Evolutionary conservation across 192 early-diverging fungal species (phyloP).

Genomic region (Paraglomus occultum): DNA sequence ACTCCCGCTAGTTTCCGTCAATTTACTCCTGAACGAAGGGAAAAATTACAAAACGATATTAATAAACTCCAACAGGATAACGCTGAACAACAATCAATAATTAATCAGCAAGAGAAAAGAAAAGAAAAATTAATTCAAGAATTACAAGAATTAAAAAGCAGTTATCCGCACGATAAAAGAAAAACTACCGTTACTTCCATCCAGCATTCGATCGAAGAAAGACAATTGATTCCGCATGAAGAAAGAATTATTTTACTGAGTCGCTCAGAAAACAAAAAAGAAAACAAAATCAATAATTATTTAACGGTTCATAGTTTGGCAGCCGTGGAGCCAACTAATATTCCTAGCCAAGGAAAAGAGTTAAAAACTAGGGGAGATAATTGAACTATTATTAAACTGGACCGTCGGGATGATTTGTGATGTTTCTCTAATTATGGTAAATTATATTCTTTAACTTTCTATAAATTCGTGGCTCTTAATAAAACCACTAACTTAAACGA

Average conservation of each 20-base stretch:
- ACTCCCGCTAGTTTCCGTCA: slow-evolving; percentile 4
- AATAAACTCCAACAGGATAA: not conserved
- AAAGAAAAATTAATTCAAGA: slow-evolving; percentile 13
- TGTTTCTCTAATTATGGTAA: slow-evolving; percentile 18
- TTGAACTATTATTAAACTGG: not conserved
- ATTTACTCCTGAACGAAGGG: not conserved
- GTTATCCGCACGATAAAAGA: slow-evolving; percentile 1
- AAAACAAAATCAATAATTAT: slow-evolving; percentile 16
- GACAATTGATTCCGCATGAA: slow-evolving; percentile 23
- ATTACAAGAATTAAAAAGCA: slow-evolving; percentile 11
- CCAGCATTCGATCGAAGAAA: not conserved
- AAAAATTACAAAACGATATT: slow-evolving; percentile 9
- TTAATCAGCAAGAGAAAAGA: slow-evolving; percentile 3
- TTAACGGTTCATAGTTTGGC: not conserved
- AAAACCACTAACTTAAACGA: slow-evolving; percentile 25
- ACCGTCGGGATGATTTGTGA: slow-evolving; percentile 21
- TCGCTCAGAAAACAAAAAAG: slow-evolving; percentile 11
- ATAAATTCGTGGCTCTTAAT: slow-evolving; percentile 11
- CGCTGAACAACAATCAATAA: slow-evolving; percentile 10
- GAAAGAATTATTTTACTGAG: slow-evolving; percentile 11
- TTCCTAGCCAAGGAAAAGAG: slow-evolving; percentile 15
- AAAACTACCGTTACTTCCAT: not conserved
- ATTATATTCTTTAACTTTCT: slow-evolving; percentile 6
- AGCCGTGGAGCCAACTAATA: slow-evolving; percentile 6
- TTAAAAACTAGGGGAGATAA: slow-evolving; percentile 16